These are phyloP conservation scores for Quercus engelmannii DNA, from an alignment of 306 rosid species.

Conservation along the genomic window DNA sequence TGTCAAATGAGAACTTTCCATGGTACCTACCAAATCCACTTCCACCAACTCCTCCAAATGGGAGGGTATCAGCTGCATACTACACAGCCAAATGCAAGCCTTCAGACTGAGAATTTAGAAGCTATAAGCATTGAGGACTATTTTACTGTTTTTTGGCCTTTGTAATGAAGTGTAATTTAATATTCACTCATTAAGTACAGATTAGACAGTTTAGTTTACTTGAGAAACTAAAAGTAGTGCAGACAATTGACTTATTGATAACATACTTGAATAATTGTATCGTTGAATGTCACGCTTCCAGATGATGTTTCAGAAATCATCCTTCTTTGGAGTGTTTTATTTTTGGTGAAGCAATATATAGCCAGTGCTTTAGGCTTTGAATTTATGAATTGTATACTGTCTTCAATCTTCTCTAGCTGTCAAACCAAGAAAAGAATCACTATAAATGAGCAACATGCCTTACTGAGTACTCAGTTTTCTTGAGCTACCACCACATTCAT, in stretches of 20 bases:
- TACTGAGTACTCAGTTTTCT: too few relatives aligned
- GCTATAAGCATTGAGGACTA: not conserved
- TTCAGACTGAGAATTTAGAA: not conserved
- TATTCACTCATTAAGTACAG: not conserved
- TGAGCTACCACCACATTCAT: too few relatives aligned
- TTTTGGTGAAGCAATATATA: slow-evolving; percentile 61
- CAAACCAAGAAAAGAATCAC: not conserved
- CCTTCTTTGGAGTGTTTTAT: slow-evolving; percentile 44
- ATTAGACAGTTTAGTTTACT: too few relatives aligned
- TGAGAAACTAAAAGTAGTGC: not conserved
- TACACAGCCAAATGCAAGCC: slow-evolving; percentile 9
- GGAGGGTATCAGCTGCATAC: slow-evolving; percentile 61
- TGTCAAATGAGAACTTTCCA: slow-evolving; percentile 76
- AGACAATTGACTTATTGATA: not conserved
- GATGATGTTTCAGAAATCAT: slow-evolving; percentile 68
- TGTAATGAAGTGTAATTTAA: too few relatives aligned
- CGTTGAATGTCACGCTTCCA: slow-evolving; percentile 54
- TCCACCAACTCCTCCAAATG: slow-evolving; percentile 85
- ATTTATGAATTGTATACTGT: slow-evolving; percentile 57
- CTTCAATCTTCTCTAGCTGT: slow-evolving; percentile 73
- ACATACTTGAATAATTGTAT: slow-evolving; percentile 59
- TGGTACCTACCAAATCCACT: slow-evolving; percentile 73
- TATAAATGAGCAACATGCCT: too few relatives aligned
- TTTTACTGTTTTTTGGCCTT: not conserved
- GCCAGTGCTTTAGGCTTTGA: slow-evolving; percentile 70